These are phyloP conservation scores for Naematelia aurantialba DNA, from an alignment of 768 basidiomycete genomes.

Conservation along the genomic window DNA sequence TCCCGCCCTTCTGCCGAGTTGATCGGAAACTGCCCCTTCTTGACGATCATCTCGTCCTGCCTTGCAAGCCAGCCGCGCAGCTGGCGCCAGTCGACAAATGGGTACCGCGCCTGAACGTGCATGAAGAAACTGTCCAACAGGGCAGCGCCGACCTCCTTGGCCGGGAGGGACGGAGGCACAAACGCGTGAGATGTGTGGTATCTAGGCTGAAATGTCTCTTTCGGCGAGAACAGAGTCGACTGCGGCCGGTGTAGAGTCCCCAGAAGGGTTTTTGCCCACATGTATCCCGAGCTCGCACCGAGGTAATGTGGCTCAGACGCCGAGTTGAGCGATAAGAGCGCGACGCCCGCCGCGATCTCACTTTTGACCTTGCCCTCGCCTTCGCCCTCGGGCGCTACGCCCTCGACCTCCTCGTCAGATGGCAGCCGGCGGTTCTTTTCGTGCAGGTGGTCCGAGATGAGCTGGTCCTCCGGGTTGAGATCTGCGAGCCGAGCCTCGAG, in stretches of 20 bases:
- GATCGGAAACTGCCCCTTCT: slow-evolving; percentile 5
- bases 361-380: slow-evolving; percentile 11
- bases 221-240: slow-evolving; percentile 2
- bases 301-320: slow-evolving; percentile 15
- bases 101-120: slow-evolving; percentile 19
- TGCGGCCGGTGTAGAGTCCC: slow-evolving; percentile 15
- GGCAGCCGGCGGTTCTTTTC: not conserved
- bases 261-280: slow-evolving; percentile 12
- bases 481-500: slow-evolving; percentile 17
- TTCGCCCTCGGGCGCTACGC: not conserved
- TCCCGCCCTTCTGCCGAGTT: slow-evolving; percentile 8
- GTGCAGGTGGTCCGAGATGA: slow-evolving; percentile 10
- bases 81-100: slow-evolving; percentile 18
- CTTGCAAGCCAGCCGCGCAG: slow-evolving; percentile 17
- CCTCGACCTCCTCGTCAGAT: not conserved
- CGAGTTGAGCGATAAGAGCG: slow-evolving; percentile 13
- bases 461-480: slow-evolving; percentile 7
- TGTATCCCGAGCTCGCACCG: slow-evolving; percentile 12
- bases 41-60: slow-evolving; percentile 10
- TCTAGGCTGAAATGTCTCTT: slow-evolving; percentile 14
- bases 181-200: not conserved
- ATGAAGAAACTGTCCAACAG: slow-evolving; percentile 12
- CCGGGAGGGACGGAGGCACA: slow-evolving; percentile 7
- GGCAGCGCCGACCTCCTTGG: slow-evolving; percentile 1
- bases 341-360: slow-evolving; percentile 15